A percentile compares a stretch with the other conserved stretches of the same genome.
These are phyloP conservation scores for Tulasnella sp. DNA, from an alignment of 768 basidiomycete species.

Conservation along the genomic window DNA sequence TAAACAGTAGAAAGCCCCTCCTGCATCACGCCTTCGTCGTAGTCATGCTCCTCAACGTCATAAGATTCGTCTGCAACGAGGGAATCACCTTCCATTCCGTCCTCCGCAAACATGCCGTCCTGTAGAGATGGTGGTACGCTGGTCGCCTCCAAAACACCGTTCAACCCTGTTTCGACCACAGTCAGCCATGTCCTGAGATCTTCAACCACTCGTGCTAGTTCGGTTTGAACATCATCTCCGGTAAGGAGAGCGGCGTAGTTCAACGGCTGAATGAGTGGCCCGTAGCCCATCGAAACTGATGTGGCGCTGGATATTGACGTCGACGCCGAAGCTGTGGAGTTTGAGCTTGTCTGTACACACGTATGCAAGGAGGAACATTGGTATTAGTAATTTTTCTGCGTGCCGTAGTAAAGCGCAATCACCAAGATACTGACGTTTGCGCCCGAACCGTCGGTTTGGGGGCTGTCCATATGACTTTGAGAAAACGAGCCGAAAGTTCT, in stretches of 20 bases:
- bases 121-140: neutral
- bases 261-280: constrained; percentile 52
- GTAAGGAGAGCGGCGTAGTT: constrained; percentile 58
- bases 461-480: constrained; percentile 15
- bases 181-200: constrained; percentile 73
- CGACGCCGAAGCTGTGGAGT: constrained; percentile 23
- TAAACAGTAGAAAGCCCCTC: constrained; percentile 1
- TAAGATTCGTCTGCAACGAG: neutral
- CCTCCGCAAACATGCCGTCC: constrained; percentile 19
- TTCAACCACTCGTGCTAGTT: constrained; percentile 69
- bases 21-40: constrained; percentile 9
- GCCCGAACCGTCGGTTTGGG: neutral
- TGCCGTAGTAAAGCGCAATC: neutral
- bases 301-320: constrained; percentile 22
- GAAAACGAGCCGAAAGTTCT: constrained; percentile 12
- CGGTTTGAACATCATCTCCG: constrained; percentile 56
- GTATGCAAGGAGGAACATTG: neutral
- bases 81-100: constrained; percentile 25
- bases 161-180: constrained; percentile 67
- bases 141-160: constrained; percentile 55
- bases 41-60: constrained; percentile 29
- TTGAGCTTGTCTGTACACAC: constrained; percentile 8
- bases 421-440: constrained; percentile 1
- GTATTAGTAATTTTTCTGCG: neutral
- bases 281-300: constrained; percentile 18